Evolutionary conservation across 1,284 basidiomycete species (phyloP), one percentile per base, ranked within the genome.

Genomic region (Trametes versicolor): DNA sequence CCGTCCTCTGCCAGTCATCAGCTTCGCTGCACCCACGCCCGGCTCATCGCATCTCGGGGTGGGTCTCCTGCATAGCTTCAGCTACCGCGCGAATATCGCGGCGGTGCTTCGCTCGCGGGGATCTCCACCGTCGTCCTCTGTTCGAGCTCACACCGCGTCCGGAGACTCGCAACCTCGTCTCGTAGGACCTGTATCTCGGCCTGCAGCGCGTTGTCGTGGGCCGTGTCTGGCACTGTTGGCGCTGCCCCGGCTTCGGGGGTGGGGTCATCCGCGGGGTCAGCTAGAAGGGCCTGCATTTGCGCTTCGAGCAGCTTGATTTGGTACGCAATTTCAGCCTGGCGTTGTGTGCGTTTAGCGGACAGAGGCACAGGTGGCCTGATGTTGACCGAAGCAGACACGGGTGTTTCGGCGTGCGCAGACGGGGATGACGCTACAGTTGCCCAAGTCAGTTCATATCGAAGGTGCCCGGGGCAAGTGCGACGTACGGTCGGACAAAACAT

Each of bases 251-350:
- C n/a, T 4, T 29, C n/a, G 25, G 5, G 8, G 15, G 8, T 13
- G 13, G 48, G 27, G 17, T 51, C 49, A 27, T 34, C 29, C 29
- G 10, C 45, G n/a, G 7, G 54, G 19, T 56, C 54, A 5, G 36
- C 27, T 13, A 56, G 53, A 10, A 62, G 47, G 1, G 17, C 53
- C 34, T 45, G 25, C 60, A 56, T 50, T 47, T 62, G 47, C 45
- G n/a, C 48, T 17, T 62, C 53, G 53, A 62, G 60, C 10, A 48
- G 32, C 21, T 43, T 56, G 53, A 62, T 49, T n/a, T 56, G 60
- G 47, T 43, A 51, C 36, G 60, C 60, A n/a, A 62, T 47, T 27
- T 56, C 60, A 5, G 47, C 54, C 10, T 62, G 53, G 5, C 54
- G 45, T 15, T 50, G 53, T 12, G 53, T 53, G 21, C 60, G 60